Base-by-base conservation (phyloP, 306 rosid genomes). In the Calophaca sinica region DNA sequence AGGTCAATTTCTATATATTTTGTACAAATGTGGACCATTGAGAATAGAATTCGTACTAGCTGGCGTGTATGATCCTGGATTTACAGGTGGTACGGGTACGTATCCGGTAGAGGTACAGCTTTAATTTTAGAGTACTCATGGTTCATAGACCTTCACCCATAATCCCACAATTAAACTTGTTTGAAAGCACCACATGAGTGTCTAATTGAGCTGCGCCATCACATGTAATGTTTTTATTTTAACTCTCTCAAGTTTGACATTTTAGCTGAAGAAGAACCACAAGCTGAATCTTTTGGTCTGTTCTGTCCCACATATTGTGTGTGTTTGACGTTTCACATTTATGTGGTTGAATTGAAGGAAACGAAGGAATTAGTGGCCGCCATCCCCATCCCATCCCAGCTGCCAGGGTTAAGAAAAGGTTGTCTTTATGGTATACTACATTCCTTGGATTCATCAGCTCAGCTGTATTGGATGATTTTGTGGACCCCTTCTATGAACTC, bases 401-500 rank as follows among this genome's bases (percentile, higher is more conserved):
- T 79, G 72, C 62, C 66, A 73, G 13, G 35, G 60, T 48, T 64
- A 32, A 53, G 68, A 46, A 62, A 60, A 64, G 10, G 50, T 14
- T 71, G 46, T 46, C 64, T 29, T 53, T 1, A 20, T 20, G 26
- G 26, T 42, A 46, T 54, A 35, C 64, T 35, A 13, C 65, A 2
- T 72, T 44, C 70, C 66, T 20, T 3, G 36, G 26, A 52, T 66
- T 74, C 73, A n/a, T 64, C 57, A 38, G 58, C 38, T 20, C 26
- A 20, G 26, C 26, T 59, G 3, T 57, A 28, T 38, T 65, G 71
- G 7, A 32, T 42, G 72, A 79, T 75, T 65, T 39, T 64, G 84
- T 75, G 87, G 79, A 49, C 84, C 81, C 67, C 68, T 61, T 70
- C 35, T 42, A 12, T 29, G 41, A 68, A 60, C 73, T 48, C 52